Conservation (phyloP, 768 basidiomycete species). For the Pleurotus citrinopileatus region DNA sequence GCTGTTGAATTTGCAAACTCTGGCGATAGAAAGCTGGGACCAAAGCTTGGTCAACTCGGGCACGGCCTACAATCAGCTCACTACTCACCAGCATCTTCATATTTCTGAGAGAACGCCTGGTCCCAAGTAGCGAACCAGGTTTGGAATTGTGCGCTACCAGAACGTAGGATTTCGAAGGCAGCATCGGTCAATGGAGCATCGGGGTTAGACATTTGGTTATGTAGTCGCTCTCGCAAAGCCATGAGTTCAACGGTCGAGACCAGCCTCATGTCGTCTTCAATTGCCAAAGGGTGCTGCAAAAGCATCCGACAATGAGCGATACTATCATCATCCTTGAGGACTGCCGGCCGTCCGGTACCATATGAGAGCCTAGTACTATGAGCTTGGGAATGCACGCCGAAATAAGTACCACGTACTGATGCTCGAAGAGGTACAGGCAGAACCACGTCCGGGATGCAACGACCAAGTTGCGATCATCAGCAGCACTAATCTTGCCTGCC, state of each 20-base stretch:
- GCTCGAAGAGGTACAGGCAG: conserved; percentile 90
- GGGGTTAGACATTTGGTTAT: conserved; percentile 77
- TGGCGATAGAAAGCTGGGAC: conserved; percentile 78
- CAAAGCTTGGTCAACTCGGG: neutral
- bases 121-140: conserved; percentile 85
- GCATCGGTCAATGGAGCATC: conserved; percentile 71
- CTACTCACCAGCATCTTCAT: conserved; percentile 70
- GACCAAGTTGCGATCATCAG: conserved; percentile 75
- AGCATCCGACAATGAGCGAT: conserved; percentile 79
- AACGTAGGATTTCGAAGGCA: conserved; percentile 68
- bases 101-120: conserved; percentile 74
- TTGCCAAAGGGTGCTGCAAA: conserved; percentile 82
- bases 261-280: conserved; percentile 92
- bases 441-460: conserved; percentile 89
- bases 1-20: conserved; percentile 82
- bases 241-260: conserved; percentile 94
- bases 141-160: conserved; percentile 75
- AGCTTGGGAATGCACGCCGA: neutral
- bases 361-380: conserved; percentile 73
- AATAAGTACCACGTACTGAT: conserved; percentile 62
- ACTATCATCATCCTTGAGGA: conserved; percentile 90
- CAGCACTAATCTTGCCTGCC: conserved; percentile 49
- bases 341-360: conserved; percentile 90
- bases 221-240: conserved; percentile 82
- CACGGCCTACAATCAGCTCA: neutral